Base-by-base conservation (phyloP, 2,329 filamentous ascomycete genomes). In the Ophiognomonia clavigignenti-juglandacearum region DNA sequence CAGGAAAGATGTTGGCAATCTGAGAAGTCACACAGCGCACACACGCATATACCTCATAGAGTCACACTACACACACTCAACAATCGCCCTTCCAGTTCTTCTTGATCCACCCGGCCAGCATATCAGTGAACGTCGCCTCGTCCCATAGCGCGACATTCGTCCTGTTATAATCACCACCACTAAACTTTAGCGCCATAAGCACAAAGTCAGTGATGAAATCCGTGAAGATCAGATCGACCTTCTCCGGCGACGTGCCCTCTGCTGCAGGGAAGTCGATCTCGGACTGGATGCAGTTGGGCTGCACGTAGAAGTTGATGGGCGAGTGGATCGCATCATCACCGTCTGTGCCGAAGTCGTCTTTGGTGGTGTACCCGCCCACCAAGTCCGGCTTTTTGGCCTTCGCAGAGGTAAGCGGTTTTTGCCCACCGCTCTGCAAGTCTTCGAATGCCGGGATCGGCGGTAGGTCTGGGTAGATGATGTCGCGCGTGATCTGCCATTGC, bases 281-380 rank as follows among this genome's bases (percentile, higher is more conserved):
- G 1, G 85, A 72, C 62, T 92, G 85, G 48, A 98, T 80, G 62
- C 83, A 88, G 64, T 96, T 96, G 6, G 93, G 92, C 5, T 92
- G 80, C 2, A 69, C 64, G 65, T 91, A 92, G 61, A 87, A 90
- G 26, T 76, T 72, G 54, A 97, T 82, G 1, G 78, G 73, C 14
- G 79, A 72, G 63, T 96, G 93, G 2, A 95, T 64, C 0, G 92
- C 95, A 61, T 98, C 93, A 61, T 98, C 93, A 35, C 93, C 93
- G 55, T 95, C 88, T 4, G 68, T 67, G 40, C 91, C 89, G 5
- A 82, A 78, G 58, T 95, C 92, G 60, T 98, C 93, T 46, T 75
- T 74, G 10, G 93, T 98, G 0, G 88, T 96, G 69, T 97, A 97
- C 1, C 93, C 93, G 1, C 71, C 61, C 11, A 76, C 72, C 1